Evolutionary conservation across 2,329 filamentous ascomycete species (phyloP).

Genomic region (Cordyceps tenuipes): DNA sequence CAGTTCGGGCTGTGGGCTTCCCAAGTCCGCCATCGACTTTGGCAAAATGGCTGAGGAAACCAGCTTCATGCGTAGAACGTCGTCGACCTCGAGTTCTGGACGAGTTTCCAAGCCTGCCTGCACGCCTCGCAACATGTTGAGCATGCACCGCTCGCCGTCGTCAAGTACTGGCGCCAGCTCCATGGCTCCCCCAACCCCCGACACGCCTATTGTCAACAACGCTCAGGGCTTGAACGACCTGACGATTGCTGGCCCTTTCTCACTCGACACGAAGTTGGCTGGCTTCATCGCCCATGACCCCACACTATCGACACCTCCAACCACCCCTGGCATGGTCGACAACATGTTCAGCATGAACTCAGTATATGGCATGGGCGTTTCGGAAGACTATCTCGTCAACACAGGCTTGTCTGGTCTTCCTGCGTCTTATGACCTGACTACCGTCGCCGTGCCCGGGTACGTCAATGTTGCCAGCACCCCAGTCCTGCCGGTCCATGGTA

Average conservation of each 20-base stretch:
- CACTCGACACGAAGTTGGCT: constrained; percentile 23
- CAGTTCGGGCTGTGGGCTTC: constrained; percentile 26
- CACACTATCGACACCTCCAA: constrained; percentile 44
- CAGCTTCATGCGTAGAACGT: constrained; percentile 45
- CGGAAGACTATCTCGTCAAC: constrained; percentile 42
- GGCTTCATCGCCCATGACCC: constrained; percentile 30
- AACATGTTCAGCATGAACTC: constrained; percentile 33
- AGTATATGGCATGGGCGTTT: constrained; percentile 28
- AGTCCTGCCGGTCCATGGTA: constrained; percentile 17
- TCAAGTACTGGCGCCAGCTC: constrained; percentile 29
- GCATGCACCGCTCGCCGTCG: constrained; percentile 35
- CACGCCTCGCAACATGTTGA: constrained; percentile 31
- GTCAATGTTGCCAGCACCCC: constrained; percentile 29
- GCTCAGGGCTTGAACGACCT: constrained; percentile 32
- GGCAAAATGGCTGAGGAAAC: constrained; percentile 35
- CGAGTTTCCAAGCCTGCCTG: constrained; percentile 25
- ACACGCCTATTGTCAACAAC: constrained; percentile 36
- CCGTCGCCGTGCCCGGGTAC: constrained; percentile 33
- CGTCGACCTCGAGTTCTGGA: constrained; percentile 38
- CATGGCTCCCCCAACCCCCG: constrained; percentile 41
- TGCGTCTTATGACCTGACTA: constrained; percentile 36
- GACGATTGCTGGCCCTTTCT: constrained; percentile 26
- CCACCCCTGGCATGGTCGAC: constrained; percentile 40
- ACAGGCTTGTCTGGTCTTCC: constrained; percentile 38
- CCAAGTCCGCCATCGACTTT: constrained; percentile 41